phyloP scores from a whole-genome alignment of 129 eudicot species.

The Flaveria trinervia region DNA sequence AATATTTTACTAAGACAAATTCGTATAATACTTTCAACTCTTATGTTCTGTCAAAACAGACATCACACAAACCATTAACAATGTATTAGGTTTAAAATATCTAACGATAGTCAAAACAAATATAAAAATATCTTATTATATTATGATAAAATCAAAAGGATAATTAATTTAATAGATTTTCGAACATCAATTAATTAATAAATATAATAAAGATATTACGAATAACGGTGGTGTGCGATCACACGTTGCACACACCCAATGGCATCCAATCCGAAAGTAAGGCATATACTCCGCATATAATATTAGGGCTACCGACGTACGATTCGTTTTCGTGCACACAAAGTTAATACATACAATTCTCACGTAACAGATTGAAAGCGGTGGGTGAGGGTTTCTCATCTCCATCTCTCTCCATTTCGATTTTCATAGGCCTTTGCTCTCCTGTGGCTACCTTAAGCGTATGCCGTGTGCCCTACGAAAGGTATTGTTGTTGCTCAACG shows the following conservation, averaged over 20 bases:
- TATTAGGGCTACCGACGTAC: conserved; percentile 16
- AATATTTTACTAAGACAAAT: too few species aligned
- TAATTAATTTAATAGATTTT: background rate
- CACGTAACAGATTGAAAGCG: conserved; percentile 14
- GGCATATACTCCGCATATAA: conserved; percentile 31
- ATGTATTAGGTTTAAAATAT: too few species aligned
- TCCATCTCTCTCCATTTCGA: conserved; percentile 5
- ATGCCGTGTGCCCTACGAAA: conserved; percentile 63
- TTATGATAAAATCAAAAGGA: background rate
- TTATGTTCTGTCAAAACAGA: too few species aligned
- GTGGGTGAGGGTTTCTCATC: conserved; percentile 20
- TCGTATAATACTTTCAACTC: too few species aligned
- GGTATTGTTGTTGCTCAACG: conserved; percentile 36
- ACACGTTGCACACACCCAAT: background rate
- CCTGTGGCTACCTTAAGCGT: conserved; percentile 55
- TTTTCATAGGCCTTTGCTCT: background rate
- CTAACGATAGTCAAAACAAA: too few species aligned
- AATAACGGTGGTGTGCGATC: background rate
- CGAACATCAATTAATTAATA: too few species aligned
- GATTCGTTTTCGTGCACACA: background rate
- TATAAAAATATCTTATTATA: too few species aligned
- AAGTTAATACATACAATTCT: background rate
- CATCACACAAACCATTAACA: too few species aligned
- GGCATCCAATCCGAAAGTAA: conserved; percentile 30
- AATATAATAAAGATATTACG: too few species aligned